Evolutionary conservation across 2,329 filamentous ascomycete genomes (phyloP).

Genomic region (Beauveria asiatica): DNA sequence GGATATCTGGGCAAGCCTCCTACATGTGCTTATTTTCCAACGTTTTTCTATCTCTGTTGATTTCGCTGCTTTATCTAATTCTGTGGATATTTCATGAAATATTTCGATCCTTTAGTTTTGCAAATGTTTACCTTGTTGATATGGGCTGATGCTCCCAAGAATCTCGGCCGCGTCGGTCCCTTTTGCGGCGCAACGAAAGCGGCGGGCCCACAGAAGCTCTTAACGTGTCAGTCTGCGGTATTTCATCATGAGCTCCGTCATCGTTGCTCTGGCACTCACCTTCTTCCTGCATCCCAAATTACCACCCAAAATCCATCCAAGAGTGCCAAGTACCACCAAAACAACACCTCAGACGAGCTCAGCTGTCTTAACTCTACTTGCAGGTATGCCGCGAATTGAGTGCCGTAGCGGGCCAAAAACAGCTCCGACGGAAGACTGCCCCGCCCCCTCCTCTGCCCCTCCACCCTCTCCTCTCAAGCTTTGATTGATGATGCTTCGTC

Average conservation of each 20-base stretch:
- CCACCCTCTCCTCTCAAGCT: conserved; percentile 4
- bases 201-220: conserved; percentile 4
- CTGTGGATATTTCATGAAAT: too few relatives aligned
- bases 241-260: conserved; percentile 6
- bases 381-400: conserved; percentile 1
- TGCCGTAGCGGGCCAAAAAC: not conserved
- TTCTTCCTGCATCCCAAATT: not conserved
- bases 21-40: too few relatives aligned
- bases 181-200: not conserved
- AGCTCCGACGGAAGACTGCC: not conserved
- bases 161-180: not conserved
- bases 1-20: too few relatives aligned
- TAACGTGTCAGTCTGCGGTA: not conserved
- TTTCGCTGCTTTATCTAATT: too few relatives aligned
- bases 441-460: conserved; percentile 11
- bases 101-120: too few relatives aligned
- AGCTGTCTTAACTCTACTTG: not conserved
- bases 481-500: conserved; percentile 10
- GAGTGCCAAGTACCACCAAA: not conserved
- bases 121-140: too few relatives aligned
- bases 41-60: too few relatives aligned
- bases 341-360: not conserved
- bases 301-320: not conserved
- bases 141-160: too few relatives aligned
- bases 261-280: not conserved